Percentiles rank a stretch among this genome's conserved stretches.
These are phyloP conservation scores for Berkeleyomyces basicola DNA, from an alignment of 2,329 filamentous ascomycete species.

Conservation along the genomic window DNA sequence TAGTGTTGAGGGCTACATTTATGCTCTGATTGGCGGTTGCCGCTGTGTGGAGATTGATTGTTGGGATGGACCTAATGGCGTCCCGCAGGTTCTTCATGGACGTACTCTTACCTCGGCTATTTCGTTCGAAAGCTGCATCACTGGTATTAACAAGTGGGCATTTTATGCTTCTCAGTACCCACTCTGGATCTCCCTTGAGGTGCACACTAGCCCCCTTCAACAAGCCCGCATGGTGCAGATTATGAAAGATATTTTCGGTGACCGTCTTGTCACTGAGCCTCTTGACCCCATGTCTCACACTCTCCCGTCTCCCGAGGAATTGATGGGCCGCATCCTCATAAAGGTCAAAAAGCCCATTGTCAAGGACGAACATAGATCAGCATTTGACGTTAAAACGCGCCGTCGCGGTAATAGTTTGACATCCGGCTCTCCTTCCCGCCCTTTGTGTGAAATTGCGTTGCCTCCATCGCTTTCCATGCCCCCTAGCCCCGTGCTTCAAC, in stretches of 20 bases:
- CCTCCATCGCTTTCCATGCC: conserved; percentile 36
- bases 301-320: conserved; percentile 71
- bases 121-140: conserved; percentile 79
- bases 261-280: conserved; percentile 61
- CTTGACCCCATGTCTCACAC: conserved; percentile 49
- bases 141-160: conserved; percentile 85
- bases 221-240: conserved; percentile 79
- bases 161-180: conserved; percentile 79
- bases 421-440: conserved; percentile 42
- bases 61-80: conserved; percentile 82
- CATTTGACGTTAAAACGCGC: conserved; percentile 29
- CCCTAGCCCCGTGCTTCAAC: conserved; percentile 36
- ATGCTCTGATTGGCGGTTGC: conserved; percentile 72
- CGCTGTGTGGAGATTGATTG: conserved; percentile 95
- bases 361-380: conserved; percentile 21
- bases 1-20: conserved; percentile 89
- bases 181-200: conserved; percentile 86
- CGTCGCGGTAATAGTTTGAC: conserved; percentile 55
- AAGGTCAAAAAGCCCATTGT: conserved; percentile 73
- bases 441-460: conserved; percentile 37
- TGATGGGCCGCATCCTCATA: conserved; percentile 71
- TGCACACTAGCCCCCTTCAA: conserved; percentile 73
- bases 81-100: conserved; percentile 82
- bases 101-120: conserved; percentile 78
- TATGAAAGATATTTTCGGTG: conserved; percentile 69